Evolutionary conservation across 768 basidiomycete genomes (phyloP).

Genomic region (Boletus eberwhitei): DNA sequence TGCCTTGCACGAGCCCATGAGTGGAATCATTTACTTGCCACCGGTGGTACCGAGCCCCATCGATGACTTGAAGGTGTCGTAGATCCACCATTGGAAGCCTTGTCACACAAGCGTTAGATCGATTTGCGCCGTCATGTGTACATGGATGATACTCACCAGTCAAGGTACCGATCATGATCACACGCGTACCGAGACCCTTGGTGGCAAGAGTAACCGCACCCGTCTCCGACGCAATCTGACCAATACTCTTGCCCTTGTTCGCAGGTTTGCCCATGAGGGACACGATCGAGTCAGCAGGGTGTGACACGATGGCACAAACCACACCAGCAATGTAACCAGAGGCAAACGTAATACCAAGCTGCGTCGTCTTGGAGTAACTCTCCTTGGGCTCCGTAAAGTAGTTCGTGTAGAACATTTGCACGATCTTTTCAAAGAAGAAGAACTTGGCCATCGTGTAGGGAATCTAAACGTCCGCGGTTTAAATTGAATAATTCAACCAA

Average conservation of each 20-base stretch:
- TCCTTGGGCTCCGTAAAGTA: slow-evolving; percentile 81
- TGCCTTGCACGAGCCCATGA: no score
- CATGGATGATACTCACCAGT: slow-evolving; percentile 34
- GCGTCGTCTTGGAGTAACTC: slow-evolving; percentile 73
- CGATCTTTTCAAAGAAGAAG: slow-evolving; percentile 92
- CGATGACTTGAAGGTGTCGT: slow-evolving; percentile 78
- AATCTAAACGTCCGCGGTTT: slow-evolving; percentile 48
- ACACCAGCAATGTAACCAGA: slow-evolving; percentile 96
- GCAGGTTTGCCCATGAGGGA: slow-evolving; percentile 89
- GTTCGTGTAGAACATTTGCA: slow-evolving; percentile 82
- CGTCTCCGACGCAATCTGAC: slow-evolving; percentile 67
- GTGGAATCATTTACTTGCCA: slow-evolving; percentile 60
- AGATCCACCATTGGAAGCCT: slow-evolving; percentile 95
- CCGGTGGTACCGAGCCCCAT: slow-evolving; percentile 88
- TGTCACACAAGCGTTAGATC: slow-evolving; percentile 10
- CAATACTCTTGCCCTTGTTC: slow-evolving; percentile 79
- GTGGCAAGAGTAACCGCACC: slow-evolving; percentile 64
- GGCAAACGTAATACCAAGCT: slow-evolving; percentile 85
- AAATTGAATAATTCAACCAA: neutral
- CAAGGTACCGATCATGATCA: slow-evolving; percentile 75
- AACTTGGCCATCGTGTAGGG: slow-evolving; percentile 99
- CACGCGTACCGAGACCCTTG: slow-evolving; percentile 85
- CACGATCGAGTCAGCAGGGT: slow-evolving; percentile 92
- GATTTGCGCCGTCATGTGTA: neutral
- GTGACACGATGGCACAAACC: slow-evolving; percentile 93